phyloP scores from a whole-genome alignment of 2,329 filamentous ascomycete species.

The Madurella mycetomatis region DNA sequence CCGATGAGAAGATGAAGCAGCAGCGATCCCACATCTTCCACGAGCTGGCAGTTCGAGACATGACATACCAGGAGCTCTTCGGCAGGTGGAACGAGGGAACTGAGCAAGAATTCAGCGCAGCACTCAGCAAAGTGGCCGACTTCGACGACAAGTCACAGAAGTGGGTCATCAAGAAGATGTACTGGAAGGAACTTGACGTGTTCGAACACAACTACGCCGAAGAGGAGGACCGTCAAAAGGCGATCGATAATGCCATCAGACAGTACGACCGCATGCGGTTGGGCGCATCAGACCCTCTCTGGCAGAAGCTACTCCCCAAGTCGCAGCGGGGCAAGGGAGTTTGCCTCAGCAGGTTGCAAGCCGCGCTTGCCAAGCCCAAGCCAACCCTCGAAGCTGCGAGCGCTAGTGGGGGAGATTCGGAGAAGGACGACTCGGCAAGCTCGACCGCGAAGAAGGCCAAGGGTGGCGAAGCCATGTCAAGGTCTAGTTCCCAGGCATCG shows the following conservation, averaged over 20 bases:
- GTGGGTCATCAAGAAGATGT: slow-evolving; percentile 53
- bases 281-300: slow-evolving; percentile 52
- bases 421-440: slow-evolving; percentile 31
- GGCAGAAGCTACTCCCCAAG: slow-evolving; percentile 56
- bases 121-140: slow-evolving; percentile 56
- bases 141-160: slow-evolving; percentile 45
- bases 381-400: slow-evolving; percentile 49
- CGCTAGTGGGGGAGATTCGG: slow-evolving; percentile 31
- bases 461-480: slow-evolving; percentile 33
- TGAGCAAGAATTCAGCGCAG: slow-evolving; percentile 50
- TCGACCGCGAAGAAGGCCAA: slow-evolving; percentile 38
- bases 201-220: slow-evolving; percentile 56
- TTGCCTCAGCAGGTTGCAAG: slow-evolving; percentile 58
- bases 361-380: slow-evolving; percentile 53
- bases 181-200: slow-evolving; percentile 61
- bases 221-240: slow-evolving; percentile 52
- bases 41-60: slow-evolving; percentile 53
- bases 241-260: slow-evolving; percentile 57
- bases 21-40: slow-evolving; percentile 51
- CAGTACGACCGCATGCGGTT: slow-evolving; percentile 57
- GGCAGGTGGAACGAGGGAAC: slow-evolving; percentile 44
- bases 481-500: slow-evolving; percentile 36
- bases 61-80: slow-evolving; percentile 45
- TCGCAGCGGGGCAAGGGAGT: slow-evolving; percentile 57
- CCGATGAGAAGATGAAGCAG: slow-evolving; percentile 47